Conservation (phyloP, 177 flowering plant genomes). For the Vitis hybrid region DNA sequence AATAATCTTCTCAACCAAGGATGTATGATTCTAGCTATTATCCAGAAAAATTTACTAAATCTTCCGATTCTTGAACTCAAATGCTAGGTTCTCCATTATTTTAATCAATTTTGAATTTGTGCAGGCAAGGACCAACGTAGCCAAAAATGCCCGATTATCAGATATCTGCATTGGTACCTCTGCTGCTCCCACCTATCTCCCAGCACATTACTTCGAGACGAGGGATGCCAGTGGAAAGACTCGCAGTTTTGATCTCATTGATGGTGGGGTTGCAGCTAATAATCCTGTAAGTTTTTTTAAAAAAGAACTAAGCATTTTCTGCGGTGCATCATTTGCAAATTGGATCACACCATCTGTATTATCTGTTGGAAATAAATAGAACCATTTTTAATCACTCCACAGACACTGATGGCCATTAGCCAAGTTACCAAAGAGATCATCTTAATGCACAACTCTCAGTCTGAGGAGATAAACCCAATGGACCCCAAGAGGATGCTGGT, state of each 20-base stretch:
- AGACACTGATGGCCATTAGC: neutral
- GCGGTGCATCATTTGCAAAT: no score
- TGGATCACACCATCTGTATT: no score
- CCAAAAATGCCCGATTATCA: constrained; percentile 12
- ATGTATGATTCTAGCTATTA: constrained; percentile 13
- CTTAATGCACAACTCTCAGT: constrained; percentile 10
- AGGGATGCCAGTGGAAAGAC: neutral
- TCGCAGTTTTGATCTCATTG: constrained; percentile 2
- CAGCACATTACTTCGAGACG: constrained; percentile 9
- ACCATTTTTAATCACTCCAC: no score
- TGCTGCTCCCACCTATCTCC: constrained; percentile 7
- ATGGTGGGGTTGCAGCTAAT: constrained; percentile 8
- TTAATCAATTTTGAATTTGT: neutral
- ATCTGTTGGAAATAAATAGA: no score
- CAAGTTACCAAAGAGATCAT: constrained; percentile 19
- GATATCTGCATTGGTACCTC: constrained; percentile 10
- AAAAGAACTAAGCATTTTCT: no score
- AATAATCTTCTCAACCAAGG: constrained; percentile 25
- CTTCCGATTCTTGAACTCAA: no score
- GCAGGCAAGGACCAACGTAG: constrained; percentile 18
- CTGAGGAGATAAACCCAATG: constrained; percentile 13
- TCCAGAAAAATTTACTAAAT: neutral
- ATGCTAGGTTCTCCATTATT: no score
- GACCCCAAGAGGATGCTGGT: constrained; percentile 24
- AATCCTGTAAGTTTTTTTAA: constrained; percentile 4